Base-by-base conservation (phyloP, 1,139 yeast species). In the Starmera stellimalicola region DNA sequence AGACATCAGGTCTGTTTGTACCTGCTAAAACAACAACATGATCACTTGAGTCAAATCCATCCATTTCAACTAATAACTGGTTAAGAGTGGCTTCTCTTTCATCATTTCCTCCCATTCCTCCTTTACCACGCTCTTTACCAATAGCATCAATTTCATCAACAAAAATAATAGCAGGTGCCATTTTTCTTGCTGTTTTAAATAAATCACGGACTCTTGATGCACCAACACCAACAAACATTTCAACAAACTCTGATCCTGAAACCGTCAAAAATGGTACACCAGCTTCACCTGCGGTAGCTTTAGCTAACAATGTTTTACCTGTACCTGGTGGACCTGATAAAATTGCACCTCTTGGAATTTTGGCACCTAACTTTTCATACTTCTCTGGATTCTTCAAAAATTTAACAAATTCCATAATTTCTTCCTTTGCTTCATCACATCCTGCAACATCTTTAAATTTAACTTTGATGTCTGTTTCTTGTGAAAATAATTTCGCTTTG, bases 241-340 rank as follows among this genome's bases (percentile, higher is more conserved):
- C 98, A 14, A 91, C 95, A 47, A 91, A 91, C 55, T 91, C 97
- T n/a, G 97, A 87, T 46, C 97, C 98, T 6, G 95, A 83, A 10
- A 91, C 97, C 12, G 95, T 81, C 45, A 76, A 75, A 53, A 91
- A 91, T 26, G 98, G 97, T 30, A 91, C 98, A 33, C 91, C 94
- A 0, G 97, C 97, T 59, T 91, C 98, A 43, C 98, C 98, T 2
- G 98, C 98, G 29, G 97, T 91, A 5, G 98, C 98, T 57, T 84
- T 88, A n/a, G 98, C 98, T 38, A 91, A 65, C 43, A 91, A 65
- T 1, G 98, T 91, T 58, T 91, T 91, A 77, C 98, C 98, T 7
- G 98, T 91, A 68, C 98, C 98, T 33, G 98, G 98, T n/a, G 97
- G 95, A 39, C 98, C 98, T 11, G 95, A 83, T 39, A 93, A 65